phyloP scores from a whole-genome alignment of 2,329 filamentous ascomycete species.

The Hortaea werneckii region DNA sequence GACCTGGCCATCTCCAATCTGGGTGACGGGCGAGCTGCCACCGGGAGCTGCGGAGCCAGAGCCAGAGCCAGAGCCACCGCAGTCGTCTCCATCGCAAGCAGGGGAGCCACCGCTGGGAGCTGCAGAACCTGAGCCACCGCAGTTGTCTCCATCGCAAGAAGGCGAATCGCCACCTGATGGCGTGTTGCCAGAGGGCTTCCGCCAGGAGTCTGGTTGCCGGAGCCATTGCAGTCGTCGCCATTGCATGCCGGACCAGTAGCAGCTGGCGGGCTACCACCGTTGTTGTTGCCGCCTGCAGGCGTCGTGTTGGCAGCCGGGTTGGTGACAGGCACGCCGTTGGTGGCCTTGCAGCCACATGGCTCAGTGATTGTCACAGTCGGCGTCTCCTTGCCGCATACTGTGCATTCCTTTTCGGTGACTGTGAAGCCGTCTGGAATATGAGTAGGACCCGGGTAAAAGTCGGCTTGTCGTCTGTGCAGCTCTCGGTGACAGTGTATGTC shows the following conservation, averaged over 20 bases:
- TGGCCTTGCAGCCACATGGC: slow-evolving; percentile 25
- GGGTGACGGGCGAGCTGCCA: slow-evolving; percentile 2
- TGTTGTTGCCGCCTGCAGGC: not conserved
- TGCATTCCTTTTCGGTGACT: slow-evolving; percentile 24
- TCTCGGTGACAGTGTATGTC: slow-evolving; percentile 29
- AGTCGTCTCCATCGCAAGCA: slow-evolving; percentile 3
- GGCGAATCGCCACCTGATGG: slow-evolving; percentile 1
- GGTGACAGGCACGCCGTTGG: slow-evolving; percentile 10
- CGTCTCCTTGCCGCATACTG: slow-evolving; percentile 21
- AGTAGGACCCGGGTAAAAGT: slow-evolving; percentile 24
- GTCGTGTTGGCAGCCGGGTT: slow-evolving; percentile 1
- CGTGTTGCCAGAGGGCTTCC: slow-evolving; percentile 4
- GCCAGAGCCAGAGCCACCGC: slow-evolving; percentile 3
- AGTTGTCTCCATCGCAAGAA: slow-evolving; percentile 2
- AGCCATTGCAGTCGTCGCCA: slow-evolving; percentile 1
- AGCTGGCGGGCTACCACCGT: slow-evolving; percentile 3
- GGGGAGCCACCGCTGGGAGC: slow-evolving; percentile 3
- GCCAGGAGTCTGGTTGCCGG: slow-evolving; percentile 2
- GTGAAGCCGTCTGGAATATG: slow-evolving; percentile 28
- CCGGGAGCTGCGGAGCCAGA: slow-evolving; percentile 1
- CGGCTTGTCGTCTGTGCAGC: slow-evolving; percentile 24
- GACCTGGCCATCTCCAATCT: no score
- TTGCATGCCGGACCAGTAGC: slow-evolving; percentile 3
- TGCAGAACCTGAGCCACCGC: slow-evolving; percentile 3
- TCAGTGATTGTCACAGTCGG: slow-evolving; percentile 25